Conservation (phyloP, 495 filamentous ascomycete genomes). For the Penicillium coprophilum region DNA sequence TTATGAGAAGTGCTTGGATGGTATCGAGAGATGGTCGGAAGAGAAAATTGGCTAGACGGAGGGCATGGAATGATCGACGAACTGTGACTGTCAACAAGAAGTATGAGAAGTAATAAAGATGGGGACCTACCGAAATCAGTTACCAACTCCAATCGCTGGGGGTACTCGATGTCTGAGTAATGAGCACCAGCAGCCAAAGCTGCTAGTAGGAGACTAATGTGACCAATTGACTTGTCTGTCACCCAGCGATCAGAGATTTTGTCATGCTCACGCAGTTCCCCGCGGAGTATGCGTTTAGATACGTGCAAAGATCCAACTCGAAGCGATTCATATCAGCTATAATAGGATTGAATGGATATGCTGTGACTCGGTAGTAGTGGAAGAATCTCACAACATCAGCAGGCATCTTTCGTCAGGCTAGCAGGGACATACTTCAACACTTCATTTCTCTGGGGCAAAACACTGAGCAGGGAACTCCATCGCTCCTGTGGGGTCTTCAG, state of each 20-base stretch:
- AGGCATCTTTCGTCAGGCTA: too few relatives aligned
- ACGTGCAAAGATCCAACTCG: slow-evolving; percentile 46
- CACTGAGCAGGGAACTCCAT: slow-evolving; percentile 30
- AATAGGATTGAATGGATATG: slow-evolving; percentile 53
- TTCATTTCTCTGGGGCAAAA: slow-evolving; percentile 33
- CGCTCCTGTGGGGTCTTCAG: slow-evolving; percentile 29
- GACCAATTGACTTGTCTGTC: slow-evolving; percentile 36
- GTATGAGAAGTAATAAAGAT: too few relatives aligned
- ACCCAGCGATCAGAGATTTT: slow-evolving; percentile 33
- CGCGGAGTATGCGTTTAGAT: slow-evolving; percentile 41
- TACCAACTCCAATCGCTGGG: slow-evolving; percentile 28
- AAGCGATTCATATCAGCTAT: slow-evolving; percentile 48
- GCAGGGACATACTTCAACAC: slow-evolving; percentile 32
- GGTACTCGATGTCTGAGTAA: slow-evolving; percentile 43
- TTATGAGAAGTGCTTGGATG: slow-evolving; percentile 45
- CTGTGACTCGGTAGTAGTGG: slow-evolving; percentile 47
- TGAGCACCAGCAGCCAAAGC: slow-evolving; percentile 53
- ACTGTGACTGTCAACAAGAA: slow-evolving; percentile 14
- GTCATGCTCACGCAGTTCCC: slow-evolving; percentile 22
- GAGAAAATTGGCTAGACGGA: slow-evolving; percentile 48
- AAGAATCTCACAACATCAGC: slow-evolving; percentile 35
- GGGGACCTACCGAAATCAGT: slow-evolving; percentile 16
- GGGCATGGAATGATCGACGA: slow-evolving; percentile 37
- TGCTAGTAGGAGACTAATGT: slow-evolving; percentile 47
- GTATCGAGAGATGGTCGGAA: slow-evolving; percentile 45